Evolutionary conservation across 352 stramenopile genomes (phyloP).

Genomic region (Globisporangium lucens): DNA sequence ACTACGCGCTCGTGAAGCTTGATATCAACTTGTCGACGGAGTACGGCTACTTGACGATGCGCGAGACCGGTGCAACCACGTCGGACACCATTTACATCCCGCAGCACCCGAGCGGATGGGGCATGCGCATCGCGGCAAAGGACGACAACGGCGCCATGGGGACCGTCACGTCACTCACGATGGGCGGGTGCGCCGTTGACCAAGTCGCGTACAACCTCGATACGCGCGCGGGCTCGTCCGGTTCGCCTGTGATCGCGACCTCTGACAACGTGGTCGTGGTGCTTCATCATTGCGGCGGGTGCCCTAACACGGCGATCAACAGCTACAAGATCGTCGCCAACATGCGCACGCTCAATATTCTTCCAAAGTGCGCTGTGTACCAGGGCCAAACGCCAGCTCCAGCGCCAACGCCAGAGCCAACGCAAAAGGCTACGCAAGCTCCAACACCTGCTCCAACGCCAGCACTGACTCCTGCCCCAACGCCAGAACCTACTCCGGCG

Average conservation of each 20-base stretch:
- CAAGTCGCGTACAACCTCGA: constrained; percentile 73
- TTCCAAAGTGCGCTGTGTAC: constrained; percentile 44
- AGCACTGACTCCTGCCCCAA: constrained; percentile 16
- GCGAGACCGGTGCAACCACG: constrained; percentile 38
- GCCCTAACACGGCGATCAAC: constrained; percentile 73
- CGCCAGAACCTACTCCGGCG: constrained; percentile 8
- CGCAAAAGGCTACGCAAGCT: constrained; percentile 10
- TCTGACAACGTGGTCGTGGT: constrained; percentile 61
- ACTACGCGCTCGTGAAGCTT: constrained; percentile 74
- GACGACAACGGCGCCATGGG: constrained; percentile 27
- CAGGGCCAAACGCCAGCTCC: constrained; percentile 2
- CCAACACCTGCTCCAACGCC: constrained; percentile 15
- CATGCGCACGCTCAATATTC: constrained; percentile 35
- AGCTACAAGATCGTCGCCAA: constrained; percentile 56
- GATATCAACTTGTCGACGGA: constrained; percentile 40
- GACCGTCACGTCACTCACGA: constrained; percentile 38
- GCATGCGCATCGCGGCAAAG: constrained; percentile 69
- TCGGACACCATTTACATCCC: constrained; percentile 60
- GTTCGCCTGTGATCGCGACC: constrained; percentile 58
- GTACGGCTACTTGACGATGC: constrained; percentile 60
- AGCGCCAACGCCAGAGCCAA: constrained; percentile 16
- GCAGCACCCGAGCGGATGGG: constrained; percentile 59
- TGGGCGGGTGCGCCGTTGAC: constrained; percentile 35
- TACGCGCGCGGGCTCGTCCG: constrained; percentile 67
- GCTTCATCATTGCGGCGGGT: constrained; percentile 75